Base-by-base conservation (phyloP, 192 early-diverging fungal species). In the Glomus cerebriforme region DNA sequence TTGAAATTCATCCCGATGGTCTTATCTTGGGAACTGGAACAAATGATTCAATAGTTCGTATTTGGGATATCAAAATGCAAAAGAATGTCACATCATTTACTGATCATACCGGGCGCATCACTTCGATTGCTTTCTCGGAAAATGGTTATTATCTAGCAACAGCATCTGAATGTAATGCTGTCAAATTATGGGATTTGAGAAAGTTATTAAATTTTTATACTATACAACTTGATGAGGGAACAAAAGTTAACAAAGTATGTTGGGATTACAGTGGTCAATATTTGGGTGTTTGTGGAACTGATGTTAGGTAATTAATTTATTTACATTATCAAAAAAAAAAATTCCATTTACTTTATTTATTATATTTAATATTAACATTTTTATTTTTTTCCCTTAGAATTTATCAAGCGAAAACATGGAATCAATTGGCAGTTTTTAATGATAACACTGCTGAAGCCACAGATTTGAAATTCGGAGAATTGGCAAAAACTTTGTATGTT, bases 111-210 rank as follows among this genome's bases (percentile, higher is more conserved):
- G 83, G 92, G 70, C 73, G 90, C 10, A 86, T 95, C 78, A 90
- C 86, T 59, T 88, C 92, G 26, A 82, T 99, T 80, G 83, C 93
- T 17, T 98, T 99, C 80, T 92, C 92, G 64, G 96, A 98, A 75
- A 98, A 98, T 83, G 97, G 97, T 47, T 99, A 98, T 83, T 87
- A 94, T 79, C 89, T 99, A 79, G 96, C 93, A 15, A 92, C 96
- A 24, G 87, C 87, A 31, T 87, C 91, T 0, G 89, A 91, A 71
- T 90, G 90, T 49, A 84, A 89, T n/a, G 76, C 91, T 26, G 95
- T 96, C 7, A 92, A 91, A 69, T 82, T 97, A 66, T 99, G 97
- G 97, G 97, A 99, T 87, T 87, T 99, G 71, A 90, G 97, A 78
- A 99, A 97, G 59, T 87, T 96, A 49, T 86, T 86, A 62, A 86